Conservation (phyloP, 2,329 filamentous ascomycete species). For the Pyricularia grisea region DNA sequence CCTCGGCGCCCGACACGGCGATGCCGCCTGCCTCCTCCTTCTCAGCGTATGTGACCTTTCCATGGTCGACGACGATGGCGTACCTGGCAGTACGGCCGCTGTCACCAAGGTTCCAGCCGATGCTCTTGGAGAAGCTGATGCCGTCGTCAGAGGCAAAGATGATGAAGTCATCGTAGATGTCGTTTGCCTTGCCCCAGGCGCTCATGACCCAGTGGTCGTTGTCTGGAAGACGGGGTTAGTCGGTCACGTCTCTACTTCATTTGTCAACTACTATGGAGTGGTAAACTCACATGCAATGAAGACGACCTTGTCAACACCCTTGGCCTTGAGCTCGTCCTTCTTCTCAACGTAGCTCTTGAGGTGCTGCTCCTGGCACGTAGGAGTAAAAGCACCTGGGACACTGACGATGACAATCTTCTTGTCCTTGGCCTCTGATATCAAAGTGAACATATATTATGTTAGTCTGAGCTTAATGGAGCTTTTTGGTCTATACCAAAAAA, state of each 20-base stretch:
- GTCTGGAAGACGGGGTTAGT: slow-evolving; percentile 16
- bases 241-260: slow-evolving; percentile 17
- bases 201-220: slow-evolving; percentile 86
- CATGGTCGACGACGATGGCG: slow-evolving; percentile 73
- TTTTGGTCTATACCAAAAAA: neutral
- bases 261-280: neutral
- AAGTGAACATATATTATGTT: slow-evolving; percentile 1
- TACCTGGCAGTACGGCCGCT: slow-evolving; percentile 67
- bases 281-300: slow-evolving; percentile 50
- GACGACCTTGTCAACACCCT: slow-evolving; percentile 75
- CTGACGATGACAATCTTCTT: slow-evolving; percentile 49
- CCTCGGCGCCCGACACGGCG: slow-evolving; percentile 41
- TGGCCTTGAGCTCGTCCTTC: slow-evolving; percentile 59
- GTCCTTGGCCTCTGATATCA: slow-evolving; percentile 38
- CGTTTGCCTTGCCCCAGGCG: slow-evolving; percentile 84
- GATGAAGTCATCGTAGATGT: slow-evolving; percentile 58
- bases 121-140: slow-evolving; percentile 64
- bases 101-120: slow-evolving; percentile 63
- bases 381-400: slow-evolving; percentile 69
- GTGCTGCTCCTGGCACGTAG: slow-evolving; percentile 74
- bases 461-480: neutral
- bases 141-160: slow-evolving; percentile 67
- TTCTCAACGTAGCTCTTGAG: slow-evolving; percentile 72
- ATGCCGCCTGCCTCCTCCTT: slow-evolving; percentile 48
- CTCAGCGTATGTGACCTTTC: slow-evolving; percentile 74